Evolutionary conservation across 208 protist genomes (phyloP).

Genomic region (Porcisia deanei): DNA sequence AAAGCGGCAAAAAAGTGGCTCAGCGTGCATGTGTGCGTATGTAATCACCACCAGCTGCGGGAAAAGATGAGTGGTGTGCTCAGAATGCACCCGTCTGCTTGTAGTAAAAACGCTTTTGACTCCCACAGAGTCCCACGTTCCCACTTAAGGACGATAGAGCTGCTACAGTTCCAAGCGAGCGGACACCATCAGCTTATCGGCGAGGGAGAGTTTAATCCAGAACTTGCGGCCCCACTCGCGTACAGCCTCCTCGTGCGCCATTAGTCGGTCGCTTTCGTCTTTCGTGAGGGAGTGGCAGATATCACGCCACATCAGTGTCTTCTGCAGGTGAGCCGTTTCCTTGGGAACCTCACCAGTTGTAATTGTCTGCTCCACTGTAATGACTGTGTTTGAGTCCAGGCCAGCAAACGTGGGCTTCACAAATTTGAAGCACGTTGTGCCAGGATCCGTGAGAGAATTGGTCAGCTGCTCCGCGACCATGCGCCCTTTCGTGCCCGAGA

Average conservation of each 20-base stretch:
- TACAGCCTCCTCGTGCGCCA: slow-evolving; percentile 34
- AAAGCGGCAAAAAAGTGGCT: background rate
- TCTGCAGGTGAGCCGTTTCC: slow-evolving; percentile 45
- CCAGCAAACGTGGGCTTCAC: slow-evolving; percentile 22
- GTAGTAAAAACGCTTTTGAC: background rate
- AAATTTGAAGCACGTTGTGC: slow-evolving; percentile 29
- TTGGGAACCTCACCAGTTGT: slow-evolving; percentile 39
- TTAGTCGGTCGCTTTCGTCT: slow-evolving; percentile 22
- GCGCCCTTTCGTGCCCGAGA: slow-evolving; percentile 41
- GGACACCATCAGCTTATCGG: slow-evolving; percentile 52
- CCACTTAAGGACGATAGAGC: background rate
- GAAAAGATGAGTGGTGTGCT: background rate
- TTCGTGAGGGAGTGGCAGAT: slow-evolving; percentile 28
- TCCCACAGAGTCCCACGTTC: background rate
- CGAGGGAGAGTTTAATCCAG: slow-evolving; percentile 57
- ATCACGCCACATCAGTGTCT: slow-evolving; percentile 63
- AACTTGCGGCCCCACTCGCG: slow-evolving; percentile 48
- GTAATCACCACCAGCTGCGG: no score
- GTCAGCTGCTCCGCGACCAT: slow-evolving; percentile 43
- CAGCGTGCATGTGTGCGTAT: background rate
- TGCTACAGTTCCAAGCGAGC: slow-evolving; percentile 9
- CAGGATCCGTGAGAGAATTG: slow-evolving; percentile 31
- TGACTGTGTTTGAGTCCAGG: slow-evolving; percentile 15
- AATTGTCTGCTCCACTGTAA: slow-evolving; percentile 20
- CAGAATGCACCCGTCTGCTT: background rate